These are phyloP conservation scores for Smithsoniella earleae DNA, from an alignment of 163 green algal genomes.

Conservation along the genomic window DNA sequence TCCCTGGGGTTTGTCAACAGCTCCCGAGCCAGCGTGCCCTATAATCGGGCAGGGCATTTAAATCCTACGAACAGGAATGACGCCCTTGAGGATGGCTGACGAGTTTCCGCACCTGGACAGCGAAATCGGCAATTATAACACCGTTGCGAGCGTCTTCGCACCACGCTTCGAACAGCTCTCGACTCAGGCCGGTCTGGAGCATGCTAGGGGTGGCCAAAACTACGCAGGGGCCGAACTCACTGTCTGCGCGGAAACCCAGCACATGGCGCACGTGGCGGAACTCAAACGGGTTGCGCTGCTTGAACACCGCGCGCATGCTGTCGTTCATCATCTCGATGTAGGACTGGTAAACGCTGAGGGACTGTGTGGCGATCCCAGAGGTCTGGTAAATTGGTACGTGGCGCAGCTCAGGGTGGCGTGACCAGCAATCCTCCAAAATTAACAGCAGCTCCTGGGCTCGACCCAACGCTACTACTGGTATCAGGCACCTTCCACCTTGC, in stretches of 20 bases:
- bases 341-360: constrained; percentile 78
- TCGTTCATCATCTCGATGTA: constrained; percentile 99
- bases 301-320: constrained; percentile 75
- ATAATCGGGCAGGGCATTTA: too few relatives aligned
- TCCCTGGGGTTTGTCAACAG: constrained; percentile 77
- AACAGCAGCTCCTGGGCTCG: constrained; percentile 93
- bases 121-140: constrained; percentile 86
- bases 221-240: constrained; percentile 82
- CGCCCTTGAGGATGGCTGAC: too few relatives aligned
- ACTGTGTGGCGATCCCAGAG: constrained; percentile 60
- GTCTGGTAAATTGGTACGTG: constrained; percentile 88
- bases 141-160: constrained; percentile 71
- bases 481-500: constrained; percentile 47
- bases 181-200: constrained; percentile 66
- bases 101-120: constrained; percentile 48
- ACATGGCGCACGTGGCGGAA: constrained; percentile 89
- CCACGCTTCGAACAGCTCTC: constrained; percentile 94
- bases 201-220: constrained; percentile 93
- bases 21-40: constrained; percentile 88
- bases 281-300: constrained; percentile 84
- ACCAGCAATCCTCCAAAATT: constrained; percentile 94
- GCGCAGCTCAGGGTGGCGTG: constrained; percentile 68
- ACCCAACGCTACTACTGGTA: constrained; percentile 93
- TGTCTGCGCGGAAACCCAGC: constrained; percentile 52
- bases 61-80: too few relatives aligned